Evolutionary conservation across 2,329 filamentous ascomycete genomes (phyloP).

Genomic region (Cercospora janseana): DNA sequence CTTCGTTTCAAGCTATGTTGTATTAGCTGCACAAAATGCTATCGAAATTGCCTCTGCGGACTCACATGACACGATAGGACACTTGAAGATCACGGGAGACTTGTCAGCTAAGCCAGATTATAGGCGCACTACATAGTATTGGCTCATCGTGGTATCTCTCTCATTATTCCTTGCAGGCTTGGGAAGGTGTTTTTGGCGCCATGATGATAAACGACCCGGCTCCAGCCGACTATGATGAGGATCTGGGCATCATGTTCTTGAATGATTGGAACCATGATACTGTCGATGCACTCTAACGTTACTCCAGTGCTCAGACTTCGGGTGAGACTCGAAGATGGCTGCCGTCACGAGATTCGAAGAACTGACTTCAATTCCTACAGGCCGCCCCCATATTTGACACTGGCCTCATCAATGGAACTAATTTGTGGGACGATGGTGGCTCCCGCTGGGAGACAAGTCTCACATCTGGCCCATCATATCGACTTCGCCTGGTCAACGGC

Average conservation of each 20-base stretch:
- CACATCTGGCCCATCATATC: constrained; percentile 42
- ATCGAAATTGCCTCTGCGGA: too few species aligned
- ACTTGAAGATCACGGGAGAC: too few species aligned
- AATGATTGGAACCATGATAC: constrained; percentile 42
- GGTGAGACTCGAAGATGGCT: neutral
- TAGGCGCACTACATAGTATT: too few species aligned
- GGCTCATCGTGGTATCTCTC: too few species aligned
- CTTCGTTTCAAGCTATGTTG: too few species aligned
- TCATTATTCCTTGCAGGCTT: too few species aligned
- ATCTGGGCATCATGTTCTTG: constrained; percentile 41
- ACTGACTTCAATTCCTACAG: constrained; percentile 5
- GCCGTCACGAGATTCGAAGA: neutral
- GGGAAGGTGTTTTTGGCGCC: constrained; percentile 41
- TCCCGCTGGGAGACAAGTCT: constrained; percentile 30
- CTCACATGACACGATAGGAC: too few species aligned
- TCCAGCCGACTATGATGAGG: constrained; percentile 41
- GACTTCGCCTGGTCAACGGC: constrained; percentile 45
- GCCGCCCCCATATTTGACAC: constrained; percentile 37
- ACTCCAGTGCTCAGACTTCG: constrained; percentile 28
- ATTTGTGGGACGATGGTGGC: constrained; percentile 28
- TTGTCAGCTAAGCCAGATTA: too few species aligned
- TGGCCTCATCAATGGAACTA: constrained; percentile 39
- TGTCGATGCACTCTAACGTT: constrained; percentile 29
- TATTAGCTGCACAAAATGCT: too few species aligned
- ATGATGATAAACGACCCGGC: constrained; percentile 43